A percentile compares a stretch with the other conserved stretches of the same genome.
phyloP scores from a whole-genome alignment of 1,284 basidiomycete species.

The Porphyrellus sp. region DNA sequence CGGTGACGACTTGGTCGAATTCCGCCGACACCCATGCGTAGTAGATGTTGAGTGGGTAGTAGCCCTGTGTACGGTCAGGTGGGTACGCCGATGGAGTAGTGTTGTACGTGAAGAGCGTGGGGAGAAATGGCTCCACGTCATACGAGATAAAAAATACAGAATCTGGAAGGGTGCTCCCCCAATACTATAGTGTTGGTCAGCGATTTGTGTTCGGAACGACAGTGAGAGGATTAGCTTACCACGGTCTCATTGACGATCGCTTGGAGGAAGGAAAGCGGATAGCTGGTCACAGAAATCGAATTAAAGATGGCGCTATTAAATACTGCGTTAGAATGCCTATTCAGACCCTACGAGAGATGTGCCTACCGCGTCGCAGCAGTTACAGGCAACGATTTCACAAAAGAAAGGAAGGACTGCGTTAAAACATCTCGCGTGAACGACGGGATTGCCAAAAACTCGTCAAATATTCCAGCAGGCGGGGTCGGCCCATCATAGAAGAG shows the following conservation, averaged over 20 bases:
- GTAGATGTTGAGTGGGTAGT: slow-evolving; percentile 49
- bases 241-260: slow-evolving; percentile 14
- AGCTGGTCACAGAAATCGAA: slow-evolving; percentile 13
- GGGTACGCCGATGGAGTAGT: slow-evolving; percentile 46
- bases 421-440: slow-evolving; percentile 28
- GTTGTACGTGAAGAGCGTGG: slow-evolving; percentile 42
- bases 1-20: slow-evolving; percentile 40
- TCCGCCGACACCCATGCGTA: slow-evolving; percentile 40
- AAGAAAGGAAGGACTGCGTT: slow-evolving; percentile 36
- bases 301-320: slow-evolving; percentile 15
- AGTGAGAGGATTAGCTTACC: slow-evolving; percentile 1
- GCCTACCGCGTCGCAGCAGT: slow-evolving; percentile 8
- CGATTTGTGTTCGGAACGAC: background rate
- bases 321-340: background rate
- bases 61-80: slow-evolving; percentile 38
- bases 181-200: slow-evolving; percentile 7
- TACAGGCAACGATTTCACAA: slow-evolving; percentile 19
- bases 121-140: slow-evolving; percentile 55
- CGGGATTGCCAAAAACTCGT: slow-evolving; percentile 40
- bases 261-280: slow-evolving; percentile 10
- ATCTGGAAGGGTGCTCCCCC: background rate
- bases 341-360: background rate
- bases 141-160: slow-evolving; percentile 40
- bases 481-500: slow-evolving; percentile 52
- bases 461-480: slow-evolving; percentile 48